Evolutionary conservation across 1,139 yeast species (phyloP).

Genomic region (Scheffersomyces illinoinensis): DNA sequence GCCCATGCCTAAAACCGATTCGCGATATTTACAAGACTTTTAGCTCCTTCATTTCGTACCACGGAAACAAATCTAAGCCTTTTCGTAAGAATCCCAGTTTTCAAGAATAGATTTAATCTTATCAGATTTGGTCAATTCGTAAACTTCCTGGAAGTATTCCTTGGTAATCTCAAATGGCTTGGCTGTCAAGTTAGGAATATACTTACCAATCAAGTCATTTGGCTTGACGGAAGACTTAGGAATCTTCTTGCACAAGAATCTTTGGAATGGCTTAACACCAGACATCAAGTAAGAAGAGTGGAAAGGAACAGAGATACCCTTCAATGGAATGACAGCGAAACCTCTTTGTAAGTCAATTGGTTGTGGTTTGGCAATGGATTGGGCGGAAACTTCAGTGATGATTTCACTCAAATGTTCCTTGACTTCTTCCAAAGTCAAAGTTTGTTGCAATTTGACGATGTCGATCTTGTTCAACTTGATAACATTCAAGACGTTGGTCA

Average conservation of each 20-base stretch:
- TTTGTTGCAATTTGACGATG: constrained; percentile 81
- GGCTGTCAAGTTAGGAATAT: constrained; percentile 98
- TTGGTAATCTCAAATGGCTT: constrained; percentile 93
- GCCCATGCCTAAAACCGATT: background rate
- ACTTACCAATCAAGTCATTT: constrained; percentile 87
- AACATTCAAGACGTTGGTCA: constrained; percentile 90
- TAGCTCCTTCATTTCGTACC: constrained; percentile 7
- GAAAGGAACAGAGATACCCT: constrained; percentile 99
- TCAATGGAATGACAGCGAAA: constrained; percentile 95
- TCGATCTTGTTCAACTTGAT: constrained; percentile 92
- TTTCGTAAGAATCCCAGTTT: constrained; percentile 88
- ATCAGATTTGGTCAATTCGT: constrained; percentile 85
- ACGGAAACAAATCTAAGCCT: constrained; percentile 28
- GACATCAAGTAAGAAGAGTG: constrained; percentile 96
- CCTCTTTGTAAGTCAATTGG: constrained; percentile 98
- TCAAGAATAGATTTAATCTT: constrained; percentile 88
- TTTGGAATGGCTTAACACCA: constrained; percentile 98
- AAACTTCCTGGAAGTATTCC: constrained; percentile 96
- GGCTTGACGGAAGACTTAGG: constrained; percentile 95
- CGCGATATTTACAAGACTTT: background rate
- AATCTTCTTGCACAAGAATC: constrained; percentile 94
- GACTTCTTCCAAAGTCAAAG: constrained; percentile 83
- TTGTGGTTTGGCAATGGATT: constrained; percentile 85
- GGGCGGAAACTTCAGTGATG: constrained; percentile 78
- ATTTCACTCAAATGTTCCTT: constrained; percentile 85